A percentile compares a stretch with the other conserved stretches of the same genome.
Evolutionary conservation across 2,329 filamentous ascomycete species (phyloP).

Genomic region (Cercospora sp.): DNA sequence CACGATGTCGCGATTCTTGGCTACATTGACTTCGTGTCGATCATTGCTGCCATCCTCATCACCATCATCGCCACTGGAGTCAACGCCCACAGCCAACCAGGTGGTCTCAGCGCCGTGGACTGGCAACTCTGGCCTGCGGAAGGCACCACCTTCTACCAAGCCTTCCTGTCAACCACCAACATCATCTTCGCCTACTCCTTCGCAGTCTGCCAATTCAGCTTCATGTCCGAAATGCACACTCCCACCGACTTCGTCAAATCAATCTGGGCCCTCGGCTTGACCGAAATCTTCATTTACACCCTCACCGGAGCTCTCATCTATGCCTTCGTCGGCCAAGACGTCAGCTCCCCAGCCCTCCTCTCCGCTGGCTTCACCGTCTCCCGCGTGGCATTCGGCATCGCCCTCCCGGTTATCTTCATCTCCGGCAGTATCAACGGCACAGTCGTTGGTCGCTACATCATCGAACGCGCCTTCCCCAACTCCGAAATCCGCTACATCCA

Average conservation of each 20-base stretch:
- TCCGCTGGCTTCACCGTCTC: constrained; percentile 58
- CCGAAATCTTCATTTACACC: constrained; percentile 65
- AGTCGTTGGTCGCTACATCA: constrained; percentile 56
- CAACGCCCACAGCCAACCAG: constrained; percentile 30
- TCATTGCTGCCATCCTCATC: constrained; percentile 39
- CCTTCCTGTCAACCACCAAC: constrained; percentile 66
- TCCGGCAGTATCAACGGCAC: constrained; percentile 70
- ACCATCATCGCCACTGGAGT: constrained; percentile 41
- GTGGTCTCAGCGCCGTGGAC: constrained; percentile 36
- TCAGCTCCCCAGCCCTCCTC: constrained; percentile 66
- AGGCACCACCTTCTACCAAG: constrained; percentile 51
- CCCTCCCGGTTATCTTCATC: constrained; percentile 71
- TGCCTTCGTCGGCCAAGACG: constrained; percentile 61
- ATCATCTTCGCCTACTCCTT: constrained; percentile 67
- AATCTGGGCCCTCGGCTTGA: constrained; percentile 59
- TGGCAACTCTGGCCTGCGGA: constrained; percentile 41
- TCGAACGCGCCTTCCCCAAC: constrained; percentile 62
- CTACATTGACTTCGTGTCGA: constrained; percentile 42
- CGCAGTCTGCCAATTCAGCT: constrained; percentile 63
- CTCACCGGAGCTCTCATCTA: constrained; percentile 68
- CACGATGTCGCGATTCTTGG: constrained; percentile 40
- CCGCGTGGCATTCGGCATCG: constrained; percentile 69
- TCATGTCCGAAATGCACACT: constrained; percentile 66
- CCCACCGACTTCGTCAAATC: constrained; percentile 63
- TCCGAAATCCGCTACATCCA: constrained; percentile 51